Evolutionary conservation across 345 rosid genomes (phyloP), one percentile per base, ranked within the genome.

Genomic region (Hibiscus trionum): DNA sequence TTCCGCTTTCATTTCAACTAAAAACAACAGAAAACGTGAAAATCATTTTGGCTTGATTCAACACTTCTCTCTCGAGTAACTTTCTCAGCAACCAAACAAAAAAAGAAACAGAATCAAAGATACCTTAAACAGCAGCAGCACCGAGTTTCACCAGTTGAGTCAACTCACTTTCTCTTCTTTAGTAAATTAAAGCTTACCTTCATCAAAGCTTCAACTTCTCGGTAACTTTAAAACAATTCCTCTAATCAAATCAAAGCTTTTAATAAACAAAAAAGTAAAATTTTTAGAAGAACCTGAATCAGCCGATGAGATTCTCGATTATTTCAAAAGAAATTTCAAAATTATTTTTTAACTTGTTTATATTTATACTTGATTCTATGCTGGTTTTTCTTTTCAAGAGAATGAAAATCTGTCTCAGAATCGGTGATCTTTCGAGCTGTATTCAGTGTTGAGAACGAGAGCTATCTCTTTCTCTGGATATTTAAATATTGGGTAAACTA

Each of bases 111-210:
- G 21, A 42, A 19, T 14, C 29, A 58, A 58, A n/a, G 15, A 12
- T 42, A 71, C 73, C 73, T 60, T 80, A 66, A 75, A 15, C 75
- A 72, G 44, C 61, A 19, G 24, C 75, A 73, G 46, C 62, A 21
- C 17, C 61, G 24, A 72, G 67, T 60, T 58, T 12, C 68, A 42
- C 5, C 11, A 59, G 44, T 68, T 69, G 68, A 72, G 83, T 79
- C 81, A 82, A 79, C 83, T 66, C 81, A 60, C 61, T 55, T 52
- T 66, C 66, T 5, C 29, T 39, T 31, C 57, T 66, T 77, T 67
- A 78, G 79, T 72, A 77, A 77, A 73, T 73, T 24, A 19, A 77
- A 82, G 76, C 83, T 82, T 77, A 71, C 67, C 47, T 79, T 79
- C 75, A 73, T 57, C 4, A 58, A 67, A 29, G 31, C 26, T 9